Evolutionary conservation across 768 basidiomycete genomes (phyloP).

Genomic region (Kwoniella bestiolae): DNA sequence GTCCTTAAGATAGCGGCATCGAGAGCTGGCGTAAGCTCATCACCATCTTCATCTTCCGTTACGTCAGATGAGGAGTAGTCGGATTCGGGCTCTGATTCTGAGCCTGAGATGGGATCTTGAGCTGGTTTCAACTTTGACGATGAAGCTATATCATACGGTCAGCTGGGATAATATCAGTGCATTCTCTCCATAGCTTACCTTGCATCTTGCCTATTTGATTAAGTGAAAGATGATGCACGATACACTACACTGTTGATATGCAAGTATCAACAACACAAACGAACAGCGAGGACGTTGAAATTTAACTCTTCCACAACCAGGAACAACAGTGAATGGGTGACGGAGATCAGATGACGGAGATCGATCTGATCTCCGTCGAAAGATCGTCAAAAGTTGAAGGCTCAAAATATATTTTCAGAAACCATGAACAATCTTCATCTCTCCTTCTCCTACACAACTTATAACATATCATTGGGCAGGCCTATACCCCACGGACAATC

Average conservation of each 20-base stretch:
- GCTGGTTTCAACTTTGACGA: background rate
- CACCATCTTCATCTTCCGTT: conserved; percentile 91
- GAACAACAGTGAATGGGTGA: background rate
- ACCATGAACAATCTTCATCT: background rate
- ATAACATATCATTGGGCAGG: background rate
- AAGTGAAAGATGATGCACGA: background rate
- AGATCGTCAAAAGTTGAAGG: conserved; percentile 14
- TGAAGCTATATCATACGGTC: background rate
- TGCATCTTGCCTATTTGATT: conserved; percentile 5
- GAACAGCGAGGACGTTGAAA: background rate
- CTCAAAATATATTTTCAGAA: background rate
- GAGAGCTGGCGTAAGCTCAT: conserved; percentile 87
- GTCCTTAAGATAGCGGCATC: conserved; percentile 94
- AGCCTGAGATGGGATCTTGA: conserved; percentile 9
- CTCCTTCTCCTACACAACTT: background rate
- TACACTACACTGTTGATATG: background rate
- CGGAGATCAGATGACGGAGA: background rate
- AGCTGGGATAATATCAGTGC: too few species aligned
- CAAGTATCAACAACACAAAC: background rate
- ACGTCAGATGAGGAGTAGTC: conserved; percentile 66
- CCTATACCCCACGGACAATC: conserved; percentile 23
- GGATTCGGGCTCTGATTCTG: conserved; percentile 56
- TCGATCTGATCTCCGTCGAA: conserved; percentile 5
- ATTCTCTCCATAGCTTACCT: too few species aligned
- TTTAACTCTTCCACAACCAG: conserved; percentile 10